Evolutionary conservation across 495 filamentous ascomycete species (phyloP).

Genomic region (Aspergillus carlsbadensis): DNA sequence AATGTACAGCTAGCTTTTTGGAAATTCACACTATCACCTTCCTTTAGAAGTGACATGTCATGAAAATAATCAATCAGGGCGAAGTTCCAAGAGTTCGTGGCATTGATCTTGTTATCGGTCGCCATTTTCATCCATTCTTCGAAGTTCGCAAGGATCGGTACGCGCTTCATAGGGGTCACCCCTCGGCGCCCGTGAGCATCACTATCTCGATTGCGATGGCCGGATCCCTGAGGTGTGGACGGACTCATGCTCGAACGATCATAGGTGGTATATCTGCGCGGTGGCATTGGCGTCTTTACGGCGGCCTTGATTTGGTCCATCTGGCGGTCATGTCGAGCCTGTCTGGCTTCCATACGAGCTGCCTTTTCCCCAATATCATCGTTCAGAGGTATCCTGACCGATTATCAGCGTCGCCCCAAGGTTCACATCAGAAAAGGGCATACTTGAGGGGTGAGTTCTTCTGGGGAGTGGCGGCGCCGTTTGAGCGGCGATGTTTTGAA

Average conservation of each 20-base stretch:
- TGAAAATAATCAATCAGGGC: constrained; percentile 99
- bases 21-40: constrained; percentile 97
- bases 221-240: constrained; percentile 58
- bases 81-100: constrained; percentile 98
- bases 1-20: constrained; percentile 97
- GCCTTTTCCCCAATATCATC: constrained; percentile 94
- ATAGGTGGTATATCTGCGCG: constrained; percentile 64
- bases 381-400: constrained; percentile 76
- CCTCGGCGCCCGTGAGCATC: constrained; percentile 63
- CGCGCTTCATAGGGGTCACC: constrained; percentile 94
- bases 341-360: constrained; percentile 79
- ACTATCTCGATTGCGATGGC: constrained; percentile 54
- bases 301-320: constrained; percentile 90
- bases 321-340: constrained; percentile 85
- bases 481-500: constrained; percentile 49
- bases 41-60: constrained; percentile 95
- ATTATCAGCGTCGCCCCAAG: constrained; percentile 14
- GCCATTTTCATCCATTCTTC: constrained; percentile 99
- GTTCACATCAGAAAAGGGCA: constrained; percentile 16
- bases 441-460: constrained; percentile 71
- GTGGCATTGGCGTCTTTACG: constrained; percentile 71
- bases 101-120: constrained; percentile 99
- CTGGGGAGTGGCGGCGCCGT: constrained; percentile 56
- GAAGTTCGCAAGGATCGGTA: constrained; percentile 94
- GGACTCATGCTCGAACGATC: constrained; percentile 67